Base-by-base conservation (phyloP, 2,329 filamentous ascomycete genomes). In the Fusarium pseudocircinatum region DNA sequence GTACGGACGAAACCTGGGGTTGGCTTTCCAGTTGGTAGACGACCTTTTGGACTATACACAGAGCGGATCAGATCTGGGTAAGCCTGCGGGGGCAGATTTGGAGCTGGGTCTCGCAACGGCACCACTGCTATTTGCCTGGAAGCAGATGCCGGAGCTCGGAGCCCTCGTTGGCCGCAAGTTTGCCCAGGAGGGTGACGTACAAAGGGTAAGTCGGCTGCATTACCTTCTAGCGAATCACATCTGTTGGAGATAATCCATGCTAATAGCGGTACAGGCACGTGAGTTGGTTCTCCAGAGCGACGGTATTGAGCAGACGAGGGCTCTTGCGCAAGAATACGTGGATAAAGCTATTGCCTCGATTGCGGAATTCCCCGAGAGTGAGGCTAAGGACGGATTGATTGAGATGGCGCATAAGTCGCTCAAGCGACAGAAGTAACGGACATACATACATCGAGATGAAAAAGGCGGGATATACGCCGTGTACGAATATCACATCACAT, bases 11-110 rank as follows among this genome's bases (percentile, higher is more conserved):
- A 98, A 99, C 78, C 82, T 99, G 52, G 96, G 96, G 3, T 84
- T 99, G 61, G 96, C 96, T 3, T 99, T 99, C 84, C 96, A 99
- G 86, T 88, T 99, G 15, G 96, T 99, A 22, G 96, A 99, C 81
- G 96, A 99, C 81, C 94, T 99, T 93, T 87, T 99, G 77, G 96
- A 99, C 82, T 99, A 98, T 82, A 98, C 96, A 0, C 90, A 94
- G 70, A 94, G 89, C 61, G 94, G 91, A 46, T 88, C 90, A 67
- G 95, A 98, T 81, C 85, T 99, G 46, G 96, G 96, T 30, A 99
- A 99, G 84, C 96, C 96, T 6, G 94, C 96, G 10, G 96, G 96
- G 44, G 96, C 96, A 36, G 96, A 99, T 83, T 83, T 99, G 70
- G 94, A 98, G 83, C 86, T 99, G 36, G 96, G 96, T 9, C 87